phyloP scores from a whole-genome alignment of 306 rosid species.

The Ormosia semicastrata region DNA sequence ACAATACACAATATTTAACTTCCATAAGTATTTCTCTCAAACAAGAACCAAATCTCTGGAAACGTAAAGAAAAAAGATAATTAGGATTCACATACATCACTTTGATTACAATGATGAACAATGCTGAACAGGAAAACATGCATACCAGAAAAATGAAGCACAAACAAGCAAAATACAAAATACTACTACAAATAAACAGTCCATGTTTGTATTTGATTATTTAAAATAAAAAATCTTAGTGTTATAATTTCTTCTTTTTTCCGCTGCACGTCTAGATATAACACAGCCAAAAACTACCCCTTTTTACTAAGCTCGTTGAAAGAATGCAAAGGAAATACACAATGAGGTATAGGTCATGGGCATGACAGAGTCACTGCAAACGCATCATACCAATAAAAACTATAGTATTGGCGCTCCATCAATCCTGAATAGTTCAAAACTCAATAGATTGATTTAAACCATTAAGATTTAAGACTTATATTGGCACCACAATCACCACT shows the following conservation, averaged over 20 bases:
- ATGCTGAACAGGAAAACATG: not conserved
- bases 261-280: not conserved
- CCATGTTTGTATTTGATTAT: not conserved
- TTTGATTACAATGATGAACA: not conserved
- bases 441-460: not conserved
- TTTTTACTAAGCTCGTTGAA: not conserved
- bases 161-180: not conserved
- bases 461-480: not conserved
- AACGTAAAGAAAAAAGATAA: not conserved
- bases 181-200: not conserved
- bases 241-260: not conserved
- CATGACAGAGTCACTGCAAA: not conserved
- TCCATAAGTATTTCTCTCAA: not conserved
- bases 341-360: not conserved
- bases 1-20: constrained; percentile 5
- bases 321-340: not conserved
- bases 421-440: not conserved
- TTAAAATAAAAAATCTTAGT: not conserved
- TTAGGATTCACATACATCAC: not conserved
- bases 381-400: not conserved
- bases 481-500: not conserved
- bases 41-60: not conserved
- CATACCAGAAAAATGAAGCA: constrained; percentile 10
- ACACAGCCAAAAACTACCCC: not conserved
- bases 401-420: not conserved